Evolutionary conservation across 768 basidiomycete species (phyloP), one percentile per base, ranked within the genome.

Genomic region (Tulasnella sp.): DNA sequence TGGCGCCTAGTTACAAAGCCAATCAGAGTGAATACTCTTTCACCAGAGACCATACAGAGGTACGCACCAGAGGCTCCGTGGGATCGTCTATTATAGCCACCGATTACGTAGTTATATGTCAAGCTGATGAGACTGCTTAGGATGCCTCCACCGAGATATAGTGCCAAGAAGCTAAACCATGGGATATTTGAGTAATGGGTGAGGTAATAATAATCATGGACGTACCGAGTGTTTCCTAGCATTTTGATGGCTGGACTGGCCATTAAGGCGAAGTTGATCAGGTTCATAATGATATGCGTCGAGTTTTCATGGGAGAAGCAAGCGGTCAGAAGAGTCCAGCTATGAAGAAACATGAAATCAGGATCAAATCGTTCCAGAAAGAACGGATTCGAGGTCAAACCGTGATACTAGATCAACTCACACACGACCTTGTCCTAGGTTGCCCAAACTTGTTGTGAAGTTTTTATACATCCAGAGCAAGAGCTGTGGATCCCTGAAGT

Each of bases 51-150:
- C 42, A 11, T 9, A n/a, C 21, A 15, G 22, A 53, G 29, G 10
- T 5, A 62, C 61, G 21, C 34, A 62, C 61, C 61, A 59, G 59
- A 60, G n/a, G 61, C 61, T 44, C 61, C 61, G 31, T 58, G 61
- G 25, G 56, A 60, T 15, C 24, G 22, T 22, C 17, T 17, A 22
- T 27, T 17, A 15, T 31, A 24, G n/a, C 56, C 24, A 4, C 38
- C 30, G 11, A 31, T 31, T 2, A 49, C 19, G 19, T 29, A 17
- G 34, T 44, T 62, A 17, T 48, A 62, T 21, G 38, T 31, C 48
- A 49, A 48, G 48, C 61, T 62, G 44, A 59, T 49, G 34, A 53
- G 22, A 45, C 59, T 60, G 48, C 42, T 45, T 22, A 59, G 43
- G 9, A 62, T 19, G 8, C 59, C 61, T 2, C 61, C 61, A 41